A percentile compares a stretch with the other conserved stretches of the same genome.
Conservation (phyloP, 2,329 filamentous ascomycete species). For the Talaromyces rugulosus region DNA sequence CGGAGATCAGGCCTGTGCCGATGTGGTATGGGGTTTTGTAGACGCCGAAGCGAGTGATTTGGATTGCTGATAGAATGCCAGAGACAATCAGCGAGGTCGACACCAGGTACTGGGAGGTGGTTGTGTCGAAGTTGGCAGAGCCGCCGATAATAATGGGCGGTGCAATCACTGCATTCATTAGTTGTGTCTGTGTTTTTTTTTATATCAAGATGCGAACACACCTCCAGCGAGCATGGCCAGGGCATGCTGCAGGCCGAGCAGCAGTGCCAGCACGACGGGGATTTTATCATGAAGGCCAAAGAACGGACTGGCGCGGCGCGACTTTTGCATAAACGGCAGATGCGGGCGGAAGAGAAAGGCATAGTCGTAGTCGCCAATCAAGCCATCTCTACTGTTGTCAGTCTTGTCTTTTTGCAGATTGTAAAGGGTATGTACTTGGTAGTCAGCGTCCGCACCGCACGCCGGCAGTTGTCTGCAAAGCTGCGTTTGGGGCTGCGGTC, state of each 20-base stretch:
- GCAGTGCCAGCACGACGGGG: constrained; percentile 60
- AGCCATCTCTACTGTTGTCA: constrained; percentile 53
- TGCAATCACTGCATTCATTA: constrained; percentile 46
- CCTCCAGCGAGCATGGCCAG: constrained; percentile 60
- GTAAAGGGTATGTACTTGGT: constrained; percentile 33
- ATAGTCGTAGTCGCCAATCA: constrained; percentile 87
- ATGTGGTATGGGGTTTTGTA: constrained; percentile 59
- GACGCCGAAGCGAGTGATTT: constrained; percentile 64
- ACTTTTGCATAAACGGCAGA: constrained; percentile 73
- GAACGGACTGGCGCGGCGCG: constrained; percentile 58
- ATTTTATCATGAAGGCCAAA: constrained; percentile 67
- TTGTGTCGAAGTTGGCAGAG: constrained; percentile 54
- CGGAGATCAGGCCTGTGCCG: constrained; percentile 63
- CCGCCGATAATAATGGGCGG: constrained; percentile 62
- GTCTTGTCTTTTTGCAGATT: not conserved
- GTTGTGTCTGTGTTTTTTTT: not conserved
- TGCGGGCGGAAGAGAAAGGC: constrained; percentile 77
- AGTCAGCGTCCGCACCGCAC: constrained; percentile 34
- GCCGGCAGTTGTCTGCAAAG: constrained; percentile 31
- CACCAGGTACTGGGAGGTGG: constrained; percentile 61
- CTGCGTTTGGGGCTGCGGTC: constrained; percentile 33
- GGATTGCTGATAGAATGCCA: constrained; percentile 60
- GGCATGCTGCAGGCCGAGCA: constrained; percentile 67
- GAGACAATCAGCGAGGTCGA: constrained; percentile 66
- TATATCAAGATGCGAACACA: constrained; percentile 14